These are phyloP conservation scores for Acacia concinna DNA, from an alignment of 331 rosid species.

Conservation along the genomic window DNA sequence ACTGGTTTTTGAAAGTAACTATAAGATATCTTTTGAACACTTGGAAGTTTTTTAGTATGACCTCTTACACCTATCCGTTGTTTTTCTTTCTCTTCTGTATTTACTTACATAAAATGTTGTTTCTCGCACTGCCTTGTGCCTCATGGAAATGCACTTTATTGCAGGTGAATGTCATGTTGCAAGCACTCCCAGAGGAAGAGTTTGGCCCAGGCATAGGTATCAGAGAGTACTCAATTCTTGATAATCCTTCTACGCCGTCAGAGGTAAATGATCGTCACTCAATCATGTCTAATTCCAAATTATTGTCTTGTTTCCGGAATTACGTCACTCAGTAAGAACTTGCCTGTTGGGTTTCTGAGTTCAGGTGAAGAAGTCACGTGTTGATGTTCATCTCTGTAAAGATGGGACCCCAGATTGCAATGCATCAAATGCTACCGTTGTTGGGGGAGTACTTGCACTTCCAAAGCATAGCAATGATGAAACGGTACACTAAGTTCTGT, in stretches of 20 bases:
- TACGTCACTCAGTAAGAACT: conserved; percentile 16
- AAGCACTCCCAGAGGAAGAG: conserved; percentile 70
- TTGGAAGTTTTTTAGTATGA: neutral
- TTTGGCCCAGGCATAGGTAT: conserved; percentile 73
- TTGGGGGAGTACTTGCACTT: conserved; percentile 63
- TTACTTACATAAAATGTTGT: conserved; percentile 8
- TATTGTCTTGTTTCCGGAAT: conserved; percentile 4
- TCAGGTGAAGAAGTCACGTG: conserved; percentile 89
- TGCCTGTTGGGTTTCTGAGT: conserved; percentile 31
- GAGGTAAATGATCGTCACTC: conserved; percentile 53
- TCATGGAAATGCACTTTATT: conserved; percentile 29
- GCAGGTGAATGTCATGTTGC: conserved; percentile 81
- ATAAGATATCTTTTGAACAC: neutral
- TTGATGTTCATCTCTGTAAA: conserved; percentile 85
- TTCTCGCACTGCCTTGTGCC: conserved; percentile 19
- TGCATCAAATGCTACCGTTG: conserved; percentile 52
- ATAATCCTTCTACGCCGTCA: conserved; percentile 72
- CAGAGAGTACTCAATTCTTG: conserved; percentile 88
- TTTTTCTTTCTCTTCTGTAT: conserved; percentile 2
- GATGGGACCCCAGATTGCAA: conserved; percentile 60
- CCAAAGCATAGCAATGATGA: conserved; percentile 89
- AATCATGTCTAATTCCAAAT: conserved; percentile 22
- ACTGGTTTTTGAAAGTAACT: neutral
- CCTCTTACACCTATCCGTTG: neutral
- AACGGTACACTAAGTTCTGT: conserved; percentile 52